Conservation (phyloP, 2,329 filamentous ascomycete species). For the Monilinia vaccinii-corymbosi region DNA sequence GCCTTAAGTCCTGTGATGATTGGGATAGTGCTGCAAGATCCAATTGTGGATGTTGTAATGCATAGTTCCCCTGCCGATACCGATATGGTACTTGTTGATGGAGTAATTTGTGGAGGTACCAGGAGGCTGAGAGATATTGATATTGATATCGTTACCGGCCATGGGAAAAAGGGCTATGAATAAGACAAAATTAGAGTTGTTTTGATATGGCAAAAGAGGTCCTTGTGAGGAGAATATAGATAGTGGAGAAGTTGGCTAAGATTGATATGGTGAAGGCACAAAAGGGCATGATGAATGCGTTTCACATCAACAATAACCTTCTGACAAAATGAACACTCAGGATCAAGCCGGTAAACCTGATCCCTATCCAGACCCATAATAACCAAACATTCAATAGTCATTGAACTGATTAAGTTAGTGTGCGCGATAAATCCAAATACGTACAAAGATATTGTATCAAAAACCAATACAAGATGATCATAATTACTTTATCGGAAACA, state of each 20-base stretch:
- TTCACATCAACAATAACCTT: not conserved
- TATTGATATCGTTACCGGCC: not conserved
- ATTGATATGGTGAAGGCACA: not conserved
- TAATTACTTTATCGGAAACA: too few species aligned
- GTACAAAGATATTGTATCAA: not conserved
- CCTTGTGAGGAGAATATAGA: not conserved
- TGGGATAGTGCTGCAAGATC: constrained; percentile 33
- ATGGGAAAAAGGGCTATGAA: not conserved
- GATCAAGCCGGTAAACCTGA: not conserved
- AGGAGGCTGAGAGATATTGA: not conserved
- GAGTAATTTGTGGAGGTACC: not conserved
- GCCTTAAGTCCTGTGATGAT: constrained; percentile 34
- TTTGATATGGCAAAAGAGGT: not conserved
- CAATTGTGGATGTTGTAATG: constrained; percentile 35
- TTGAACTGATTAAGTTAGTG: not conserved
- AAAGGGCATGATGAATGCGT: not conserved
- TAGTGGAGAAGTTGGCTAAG: not conserved
- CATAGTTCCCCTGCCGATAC: constrained; percentile 26
- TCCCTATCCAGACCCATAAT: not conserved
- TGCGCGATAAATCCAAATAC: too few species aligned
- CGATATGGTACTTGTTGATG: not conserved
- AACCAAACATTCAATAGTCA: not conserved
- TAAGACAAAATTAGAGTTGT: not conserved
- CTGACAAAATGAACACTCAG: not conserved
- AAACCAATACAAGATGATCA: not conserved